phyloP scores from a whole-genome alignment of 306 rosid genomes.

The Corylus avellana region DNA sequence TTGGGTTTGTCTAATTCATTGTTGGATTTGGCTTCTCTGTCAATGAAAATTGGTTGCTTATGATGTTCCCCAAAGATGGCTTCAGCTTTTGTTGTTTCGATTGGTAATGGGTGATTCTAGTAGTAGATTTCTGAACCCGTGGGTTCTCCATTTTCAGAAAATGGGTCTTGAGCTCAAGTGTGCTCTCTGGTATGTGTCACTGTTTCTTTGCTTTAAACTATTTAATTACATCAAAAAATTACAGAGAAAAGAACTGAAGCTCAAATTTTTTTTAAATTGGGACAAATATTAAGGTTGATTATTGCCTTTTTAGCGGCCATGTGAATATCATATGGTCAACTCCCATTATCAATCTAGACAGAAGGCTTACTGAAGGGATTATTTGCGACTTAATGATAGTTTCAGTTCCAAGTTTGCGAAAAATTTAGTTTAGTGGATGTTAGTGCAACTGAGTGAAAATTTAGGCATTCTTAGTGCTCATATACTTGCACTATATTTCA shows the following conservation, averaged over 20 bases:
- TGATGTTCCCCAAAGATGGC: not conserved
- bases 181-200: constrained; percentile 61
- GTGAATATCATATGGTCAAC: not conserved
- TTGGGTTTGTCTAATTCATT: not conserved
- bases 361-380: too few relatives aligned
- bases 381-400: too few relatives aligned
- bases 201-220: not conserved
- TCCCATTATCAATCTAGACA: too few relatives aligned
- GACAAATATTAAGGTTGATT: not conserved
- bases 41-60: not conserved
- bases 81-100: not conserved
- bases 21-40: not conserved
- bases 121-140: constrained; percentile 43
- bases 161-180: constrained; percentile 86
- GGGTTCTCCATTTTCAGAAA: constrained; percentile 73
- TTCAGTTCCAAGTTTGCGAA: too few relatives aligned
- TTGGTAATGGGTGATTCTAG: constrained; percentile 44
- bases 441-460: too few relatives aligned
- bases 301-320: not conserved
- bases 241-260: not conserved
- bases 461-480: too few relatives aligned
- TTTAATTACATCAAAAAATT: too few relatives aligned
- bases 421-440: too few relatives aligned
- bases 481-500: not conserved
- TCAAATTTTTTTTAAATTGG: not conserved